phyloP scores from a whole-genome alignment of 257 asterid species.

The Penstemon barbatus region DNA sequence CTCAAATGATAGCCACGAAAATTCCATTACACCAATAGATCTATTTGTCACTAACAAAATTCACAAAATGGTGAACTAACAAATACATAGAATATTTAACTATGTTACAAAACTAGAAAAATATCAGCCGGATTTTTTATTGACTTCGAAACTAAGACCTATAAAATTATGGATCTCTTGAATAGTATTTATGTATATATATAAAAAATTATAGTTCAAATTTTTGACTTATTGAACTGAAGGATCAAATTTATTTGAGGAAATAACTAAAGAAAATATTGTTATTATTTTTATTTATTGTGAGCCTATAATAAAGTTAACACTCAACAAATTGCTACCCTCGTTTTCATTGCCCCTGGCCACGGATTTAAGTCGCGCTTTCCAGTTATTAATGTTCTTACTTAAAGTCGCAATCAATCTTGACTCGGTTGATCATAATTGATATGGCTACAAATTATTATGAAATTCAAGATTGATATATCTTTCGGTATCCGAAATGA shows the following conservation, averaged over 20 bases:
- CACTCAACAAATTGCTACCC: conserved; percentile 21
- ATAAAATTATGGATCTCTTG: too few species aligned
- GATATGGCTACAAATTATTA: conserved; percentile 34
- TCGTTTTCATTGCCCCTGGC: conserved; percentile 34
- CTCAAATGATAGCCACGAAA: too few species aligned
- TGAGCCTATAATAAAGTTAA: conserved; percentile 33
- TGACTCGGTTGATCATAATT: conserved; percentile 37
- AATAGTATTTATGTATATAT: not conserved
- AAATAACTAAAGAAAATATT: not conserved
- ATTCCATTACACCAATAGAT: too few species aligned
- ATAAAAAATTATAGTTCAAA: not conserved
- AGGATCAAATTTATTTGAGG: conserved; percentile 17
- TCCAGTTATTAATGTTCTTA: conserved; percentile 44
- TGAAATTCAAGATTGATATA: conserved; percentile 14
- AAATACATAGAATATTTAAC: too few species aligned
- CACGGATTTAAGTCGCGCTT: conserved; percentile 35
- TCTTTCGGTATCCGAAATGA: not conserved
- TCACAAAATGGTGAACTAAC: too few species aligned
- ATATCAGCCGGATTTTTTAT: too few species aligned
- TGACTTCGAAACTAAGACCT: too few species aligned
- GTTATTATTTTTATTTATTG: conserved; percentile 12
- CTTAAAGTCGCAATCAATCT: conserved; percentile 45
- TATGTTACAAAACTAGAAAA: too few species aligned
- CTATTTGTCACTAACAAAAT: too few species aligned
- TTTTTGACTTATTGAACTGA: not conserved